Base-by-base conservation (phyloP, 345 rosid species). In the Reutealis trisperma region DNA sequence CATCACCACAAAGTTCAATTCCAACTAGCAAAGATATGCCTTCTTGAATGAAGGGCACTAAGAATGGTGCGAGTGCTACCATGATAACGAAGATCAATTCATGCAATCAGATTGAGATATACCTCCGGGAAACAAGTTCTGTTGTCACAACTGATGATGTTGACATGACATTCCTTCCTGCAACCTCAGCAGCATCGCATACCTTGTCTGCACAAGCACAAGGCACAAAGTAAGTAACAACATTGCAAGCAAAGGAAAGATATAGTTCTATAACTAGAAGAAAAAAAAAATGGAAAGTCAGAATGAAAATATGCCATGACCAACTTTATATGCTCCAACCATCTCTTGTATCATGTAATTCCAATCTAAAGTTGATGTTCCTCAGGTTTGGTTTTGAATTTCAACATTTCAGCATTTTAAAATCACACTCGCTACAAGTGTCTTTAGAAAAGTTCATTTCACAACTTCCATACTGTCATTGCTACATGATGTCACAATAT, bases 161-260 rank as follows among this genome's bases (percentile, higher is more conserved):
- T 42, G 93, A 92, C 98, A 95, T 87, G 58, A 93, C 94, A 80
- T 90, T 93, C 88, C 81, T 93, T 72, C 98, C 99, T 47, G 98
- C 89, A 74, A 93, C 94, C 85, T 95, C 97, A 82, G 89, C 89
- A 41, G 99, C 99, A 83, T 95, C 98, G 32, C 89, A 93, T 30
- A 92, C 88, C 85, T 90, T 95, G 82, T 65, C 84, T 82, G 73
- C 76, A 47, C 73, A 70, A 63, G 22, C 30, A 58, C 63, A 72
- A 14, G 32, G 18, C 18, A 18, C n/a, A 55, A 24, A 6, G 9
- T n/a, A 60, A n/a, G 58, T 70, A 41, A 52, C 59, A 54, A 11
- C 2, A 15, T 41, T 1, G 52, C 19, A 13, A 69, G 61, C 11
- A 25, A 32, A 11, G 34, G 25, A 21, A 59, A 24, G 32, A 57